A percentile compares a stretch with the other conserved stretches of the same genome.
Evolutionary conservation across 2,329 filamentous ascomycete genomes (phyloP).

Genomic region (Orbilia quercus): DNA sequence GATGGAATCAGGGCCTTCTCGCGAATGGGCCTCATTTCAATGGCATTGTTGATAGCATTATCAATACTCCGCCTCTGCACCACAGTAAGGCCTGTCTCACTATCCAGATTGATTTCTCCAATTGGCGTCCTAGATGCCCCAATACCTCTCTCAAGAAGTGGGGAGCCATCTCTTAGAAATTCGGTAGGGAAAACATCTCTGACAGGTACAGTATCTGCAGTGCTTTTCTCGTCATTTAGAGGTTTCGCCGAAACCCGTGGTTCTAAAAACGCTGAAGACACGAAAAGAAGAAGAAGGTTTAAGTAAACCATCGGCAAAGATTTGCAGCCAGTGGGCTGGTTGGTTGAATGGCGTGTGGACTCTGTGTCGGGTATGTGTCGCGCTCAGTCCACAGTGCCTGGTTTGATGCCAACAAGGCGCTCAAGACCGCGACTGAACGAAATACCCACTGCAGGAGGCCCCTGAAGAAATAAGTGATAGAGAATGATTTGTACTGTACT

Average conservation of each 20-base stretch:
- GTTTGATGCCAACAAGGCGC: too few relatives aligned
- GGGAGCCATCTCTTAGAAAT: too few relatives aligned
- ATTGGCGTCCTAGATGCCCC: constrained; percentile 3
- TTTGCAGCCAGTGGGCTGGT: neutral
- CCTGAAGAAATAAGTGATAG: too few relatives aligned
- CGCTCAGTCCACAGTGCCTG: too few relatives aligned
- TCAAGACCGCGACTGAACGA: too few relatives aligned
- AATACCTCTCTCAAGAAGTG: neutral
- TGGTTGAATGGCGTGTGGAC: too few relatives aligned
- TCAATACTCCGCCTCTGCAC: constrained; percentile 17
- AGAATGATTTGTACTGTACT: too few relatives aligned
- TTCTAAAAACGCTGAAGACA: constrained; percentile 15
- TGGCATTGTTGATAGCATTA: constrained; percentile 26
- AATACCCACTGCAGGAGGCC: too few relatives aligned
- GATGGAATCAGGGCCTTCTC: constrained; percentile 35
- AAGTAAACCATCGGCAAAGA: constrained; percentile 13
- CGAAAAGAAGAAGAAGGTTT: neutral
- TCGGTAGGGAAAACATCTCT: neutral
- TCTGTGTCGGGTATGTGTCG: too few relatives aligned
- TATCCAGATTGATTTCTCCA: neutral
- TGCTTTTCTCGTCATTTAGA: neutral
- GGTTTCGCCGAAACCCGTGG: constrained; percentile 17
- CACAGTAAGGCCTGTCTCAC: neutral
- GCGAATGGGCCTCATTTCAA: constrained; percentile 38
- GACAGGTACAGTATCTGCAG: neutral